Evolutionary conservation across 129 eudicot genomes (phyloP), one percentile per base, ranked within the genome.

Genomic region (Oenanthe sinensis): DNA sequence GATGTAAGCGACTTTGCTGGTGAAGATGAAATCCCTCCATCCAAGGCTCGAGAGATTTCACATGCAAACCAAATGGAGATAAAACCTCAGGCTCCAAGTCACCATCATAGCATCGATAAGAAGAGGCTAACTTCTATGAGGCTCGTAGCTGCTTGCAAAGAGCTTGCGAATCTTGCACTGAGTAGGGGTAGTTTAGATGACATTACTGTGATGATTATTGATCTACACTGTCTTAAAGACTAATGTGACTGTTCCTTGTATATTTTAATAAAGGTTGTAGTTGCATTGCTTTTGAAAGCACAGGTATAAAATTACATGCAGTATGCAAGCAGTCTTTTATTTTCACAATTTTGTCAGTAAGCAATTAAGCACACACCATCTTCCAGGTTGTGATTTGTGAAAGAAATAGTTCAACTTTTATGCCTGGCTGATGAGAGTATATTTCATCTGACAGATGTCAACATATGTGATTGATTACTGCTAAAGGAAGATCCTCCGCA

Each of bases 111-210:
- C 30, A 36, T 7, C 76, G 3, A 44, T 26, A 33, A 39, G 74
- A 78, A 81, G 67, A 79, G 71, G 68, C 48, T 74, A 68, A 52
- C 47, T 28, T 49, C 79, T 54, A 80, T 78, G 74, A 79, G 87
- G 77, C 93, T 94, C 67, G 78, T 87, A 43, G 89, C 87, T 71
- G 89, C 97, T 82, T 94, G 98, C 80, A 91, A 86, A 84, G 96
- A 96, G 85, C 97, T 96, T 75, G 90, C 77, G 44, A 82, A 89
- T 70, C 97, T 96, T 86, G 97, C 95, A 48, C 91, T 90, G 67
- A 84, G 83, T 62, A 87, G 92, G 85, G 99, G 99, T 86, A 89
- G 99, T 90, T 84, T 90, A 81, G 99, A 96, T 86, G 99, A 96
- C 78, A 85, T 92, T 40, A 96, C 99, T 20, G 97, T 92, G 7